Evolutionary conservation across 2,329 filamentous ascomycete genomes (phyloP), one percentile per base, ranked within the genome.

Genomic region (Arachnomyces sp.): DNA sequence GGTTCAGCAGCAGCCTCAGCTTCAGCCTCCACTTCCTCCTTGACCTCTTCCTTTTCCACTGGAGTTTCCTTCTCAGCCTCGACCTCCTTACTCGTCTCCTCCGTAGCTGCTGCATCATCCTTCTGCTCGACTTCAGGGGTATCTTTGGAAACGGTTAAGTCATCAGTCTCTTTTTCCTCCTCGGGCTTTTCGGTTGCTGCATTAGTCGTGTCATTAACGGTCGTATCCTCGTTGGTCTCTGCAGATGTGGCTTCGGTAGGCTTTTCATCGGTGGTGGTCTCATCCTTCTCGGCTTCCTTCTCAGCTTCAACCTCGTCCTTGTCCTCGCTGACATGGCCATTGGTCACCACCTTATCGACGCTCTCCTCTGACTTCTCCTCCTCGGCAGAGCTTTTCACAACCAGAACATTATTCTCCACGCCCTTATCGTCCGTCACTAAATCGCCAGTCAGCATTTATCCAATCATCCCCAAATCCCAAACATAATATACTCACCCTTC

Each of bases 291-390:
- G 7, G 28, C 20, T 5, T 25, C 20, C 30, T 79, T 72, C 18
- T 81, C 75, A 39, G 72, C 70, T 16, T 79, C 73, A 31, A 79
- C 66, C 48, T 85, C 74, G 32, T 77, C 68, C 32, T 80, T 76
- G 31, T 64, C 73, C 42, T 69, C 67, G 58, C 79, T 90, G 34
- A 72, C 71, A 63, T 96, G 89, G 36, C 20, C 20, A 33, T 25
- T 34, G 34, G 41, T 30, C n/a, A 39, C 38, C 20, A 45, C 16
- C 15, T 38, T 31, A 15, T 28, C 31, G 20, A 38, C 28, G 11
- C 48, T 38, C 36, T 49, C 47, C 3, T 18, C 33, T 8, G 42
- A 32, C 20, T 30, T 31, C 7, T 41, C 39, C 29, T 44, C 44
- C 14, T 8, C 17, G 14, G 17, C 34, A 13, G 37, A 28, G 16